Evolutionary conservation across 192 early-diverging fungal genomes (phyloP), one percentile per base, ranked within the genome.

Genomic region (Umbelopsis ramanniana): DNA sequence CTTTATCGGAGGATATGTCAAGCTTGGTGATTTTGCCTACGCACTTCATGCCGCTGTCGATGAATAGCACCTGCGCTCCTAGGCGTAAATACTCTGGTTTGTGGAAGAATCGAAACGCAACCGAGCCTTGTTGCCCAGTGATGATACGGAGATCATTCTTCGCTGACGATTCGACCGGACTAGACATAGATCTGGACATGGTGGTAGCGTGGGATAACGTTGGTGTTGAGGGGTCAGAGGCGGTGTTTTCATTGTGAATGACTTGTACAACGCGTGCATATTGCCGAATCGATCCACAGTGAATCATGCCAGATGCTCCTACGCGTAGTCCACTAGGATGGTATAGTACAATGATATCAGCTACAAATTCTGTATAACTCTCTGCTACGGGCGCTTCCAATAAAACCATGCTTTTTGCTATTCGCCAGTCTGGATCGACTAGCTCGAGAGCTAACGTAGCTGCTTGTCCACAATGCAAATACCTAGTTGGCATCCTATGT

Each of bases 401-500:
- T 29, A 88, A 72, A 2, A 89, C 85, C 81, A 88, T 91, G 40
- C 87, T 86, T 55, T 84, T 84, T 46, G 76, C 74, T 8, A 89
- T 71, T 1, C 68, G 55, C 23, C 57, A 55, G 15, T 54, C 24
- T 0, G 67, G 26, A 38, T 76, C 66, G 69, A 75, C 54, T 0
- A 76, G 72, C 53, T 85, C 77, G 35, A 96, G 79, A 7, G 94
- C 95, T 40, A 91, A 76, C 10, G 93, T 90, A 7, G 91, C 93
- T 23, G 91, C 91, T 26, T 93, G 90, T 6, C 94, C 93, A 0
- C 89, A 83, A 24, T 88, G 79, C 14, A 93, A 83, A 9, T 85
- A 82, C 22, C 86, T 83, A 52, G 90, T 86, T 0, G 93, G 89
- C 71, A 92, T 92, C 2, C 95, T 86, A 71, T 95, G 90, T 7